Percentiles rank a stretch among this genome's conserved stretches.
phyloP scores from a whole-genome alignment of 2,329 filamentous ascomycete species.

The Botrytis fabae region DNA sequence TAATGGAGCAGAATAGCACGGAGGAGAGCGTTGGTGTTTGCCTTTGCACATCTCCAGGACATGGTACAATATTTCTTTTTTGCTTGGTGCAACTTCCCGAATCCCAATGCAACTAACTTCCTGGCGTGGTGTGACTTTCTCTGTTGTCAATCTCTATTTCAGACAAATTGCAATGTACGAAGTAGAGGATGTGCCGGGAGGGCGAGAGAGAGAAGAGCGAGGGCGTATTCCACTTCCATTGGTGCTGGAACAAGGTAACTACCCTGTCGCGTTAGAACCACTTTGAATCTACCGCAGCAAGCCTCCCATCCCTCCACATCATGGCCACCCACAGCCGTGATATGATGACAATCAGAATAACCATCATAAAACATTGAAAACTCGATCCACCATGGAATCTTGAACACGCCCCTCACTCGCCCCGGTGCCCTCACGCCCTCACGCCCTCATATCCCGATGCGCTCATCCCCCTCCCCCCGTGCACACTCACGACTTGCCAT shows the following conservation, averaged over 20 bases:
- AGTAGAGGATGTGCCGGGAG: neutral
- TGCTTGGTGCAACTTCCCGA: neutral
- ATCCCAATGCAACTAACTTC: neutral
- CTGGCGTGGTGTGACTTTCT: neutral
- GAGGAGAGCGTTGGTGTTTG: neutral
- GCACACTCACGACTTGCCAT: neutral
- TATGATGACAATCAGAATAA: neutral
- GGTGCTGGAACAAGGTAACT: neutral
- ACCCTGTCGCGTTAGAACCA: neutral
- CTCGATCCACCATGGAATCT: neutral
- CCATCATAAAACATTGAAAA: neutral
- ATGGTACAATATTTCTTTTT: neutral
- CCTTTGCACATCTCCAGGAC: too few relatives aligned
- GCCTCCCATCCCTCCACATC: neutral
- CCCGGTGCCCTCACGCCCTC: too few relatives aligned
- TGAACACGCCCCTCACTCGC: neutral
- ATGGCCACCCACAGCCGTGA: neutral
- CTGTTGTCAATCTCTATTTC: neutral
- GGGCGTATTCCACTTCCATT: neutral
- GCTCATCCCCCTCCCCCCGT: neutral
- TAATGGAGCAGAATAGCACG: neutral
- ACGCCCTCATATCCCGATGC: neutral
- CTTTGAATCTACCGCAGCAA: neutral
- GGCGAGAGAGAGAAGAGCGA: neutral
- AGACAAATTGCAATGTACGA: neutral